Base-by-base conservation (phyloP, 768 basidiomycete species). In the Amanita rimosa region DNA sequence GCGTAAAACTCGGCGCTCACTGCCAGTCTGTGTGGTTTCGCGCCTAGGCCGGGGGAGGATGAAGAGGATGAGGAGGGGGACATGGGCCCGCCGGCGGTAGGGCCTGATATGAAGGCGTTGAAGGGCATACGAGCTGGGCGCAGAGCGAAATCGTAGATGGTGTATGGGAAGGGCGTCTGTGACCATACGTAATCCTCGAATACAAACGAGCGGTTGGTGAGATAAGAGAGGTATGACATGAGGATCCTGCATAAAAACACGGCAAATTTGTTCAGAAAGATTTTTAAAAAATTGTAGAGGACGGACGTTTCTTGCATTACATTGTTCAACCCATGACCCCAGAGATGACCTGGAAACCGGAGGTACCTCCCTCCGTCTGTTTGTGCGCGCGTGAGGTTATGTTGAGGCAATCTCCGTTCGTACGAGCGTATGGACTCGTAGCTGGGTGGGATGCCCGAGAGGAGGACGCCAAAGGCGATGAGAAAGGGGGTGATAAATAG, bases 171-270 rank as follows among this genome's bases (percentile, higher is more conserved):
- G 2, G 78, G 73, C 0, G 65, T 53, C 42, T 72, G 74, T 0
- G 79, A 79, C 78, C 78, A 81, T 31, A 67, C 68, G 50, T 79
- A 80, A 55, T 80, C 78, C 50, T 79, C 75, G 49, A 82, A 83
- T 1, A 82, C 79, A 49, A 72, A 81, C 1, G 75, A 73, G 11
- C 78, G 63, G 51, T 76, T 70, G 9, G 74, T 58, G 33, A 60
- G 56, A 41, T 74, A 69, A 0, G 79, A 76, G 13, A 81, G 59
- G 54, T 79, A 72, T 22, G 73, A 72, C 59, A 75, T 67, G 27
- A 81, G 52, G 14, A 78, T 52, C 3, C 76, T 77, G 31, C 31
- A 16, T 5, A 24, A 3, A 5, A 5, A 24, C 22, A 5, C 4
- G 8, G 1, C 14, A 26, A 14, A 13, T 8, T 34, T 26, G 6